Evolutionary conservation across 2,329 filamentous ascomycete species (phyloP), one percentile per base, ranked within the genome.

Genomic region (Arthroderma uncinatum): DNA sequence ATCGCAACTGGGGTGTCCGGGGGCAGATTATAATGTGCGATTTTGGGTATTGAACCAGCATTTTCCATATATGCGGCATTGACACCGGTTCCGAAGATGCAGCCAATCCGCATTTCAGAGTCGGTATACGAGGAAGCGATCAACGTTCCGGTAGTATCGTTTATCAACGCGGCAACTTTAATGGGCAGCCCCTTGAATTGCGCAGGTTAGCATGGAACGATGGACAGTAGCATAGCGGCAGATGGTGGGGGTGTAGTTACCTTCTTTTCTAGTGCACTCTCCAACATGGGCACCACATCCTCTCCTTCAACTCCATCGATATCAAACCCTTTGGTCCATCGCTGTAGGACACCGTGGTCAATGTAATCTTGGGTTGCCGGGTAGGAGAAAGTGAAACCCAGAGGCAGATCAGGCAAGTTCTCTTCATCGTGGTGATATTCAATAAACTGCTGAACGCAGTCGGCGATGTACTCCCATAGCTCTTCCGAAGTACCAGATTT

Each of bases 41-140:
- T 82, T 79, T 98, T 98, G 62, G 91, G 92, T 62, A 98, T 89
- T 10, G 86, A 88, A 62, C 89, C 90, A 62, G 83, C 88, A 67
- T 94, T 76, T 74, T 98, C 93, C 87, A 98, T 95, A 77, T 98
- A 98, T 39, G 93, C 93, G 40, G 92, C 93, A 68, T 98, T 98
- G 76, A 93, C 96, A 59, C 93, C 93, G 10, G 93, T 98, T 65
- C 93, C 93, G 67, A 98, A 98, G 69, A 98, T 98, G 74, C 92
- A 96, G 57, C 93, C 93, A 66, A 97, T 93, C 75, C 84, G 90
- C 82, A 96, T 94, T 64, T 85, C 83, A 48, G 85, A 77, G 70
- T 98, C 91, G n/a, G 92, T 97, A 75, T 98, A 98, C 30, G 89
- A 86, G 25, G 92, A 97, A 60, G 93, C 93, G 67, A 98, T 95